Evolutionary conservation across 2,329 filamentous ascomycete genomes (phyloP), one percentile per base, ranked within the genome.

Genomic region (Coniochaeta hoffmannii): DNA sequence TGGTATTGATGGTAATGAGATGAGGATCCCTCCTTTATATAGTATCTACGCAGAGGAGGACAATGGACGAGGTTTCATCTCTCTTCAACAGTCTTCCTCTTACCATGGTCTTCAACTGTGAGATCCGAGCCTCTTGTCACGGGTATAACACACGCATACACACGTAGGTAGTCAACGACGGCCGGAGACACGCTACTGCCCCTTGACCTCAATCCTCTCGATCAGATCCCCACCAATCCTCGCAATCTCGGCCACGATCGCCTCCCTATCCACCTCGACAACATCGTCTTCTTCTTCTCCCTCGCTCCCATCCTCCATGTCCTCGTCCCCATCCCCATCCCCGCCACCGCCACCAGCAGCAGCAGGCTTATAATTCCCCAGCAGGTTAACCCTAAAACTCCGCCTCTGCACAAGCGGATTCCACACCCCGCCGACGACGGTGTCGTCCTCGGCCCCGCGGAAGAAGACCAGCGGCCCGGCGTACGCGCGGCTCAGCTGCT

Each of bases 391-490:
- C 60, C 87, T 87, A 75, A 90, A 92, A 12, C 74, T 72, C 59
- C 89, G 79, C 54, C 64, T 67, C 59, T 75, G 74, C 57, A 82
- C 61, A 59, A 74, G 74, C 2, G 80, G 80, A 55, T 80, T 81
- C 82, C 82, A 86, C 49, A 85, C 74, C 17, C 74, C 80, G 1
- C 78, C 78, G 14, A 88, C 76, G 8, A 82, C 68, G 19, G 65
- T 66, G 56, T 82, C 77, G 24, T 84, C 77, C 1, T 77, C 74
- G 1, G 76, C 76, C 31, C 90, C 86, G 60, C 85, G 80, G 75
- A 97, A 97, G 70, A 97, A 90, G 2, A 97, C 74, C 32, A 96
- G 73, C 2, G 83, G 81, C 34, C 85, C 80, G 3, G 80, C 79
- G 66, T 91, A 97, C 2, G 83, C 68, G 3, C 72, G 73, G 59